phyloP scores from a whole-genome alignment of 257 asterid species.

The Sherardia arvensis region DNA sequence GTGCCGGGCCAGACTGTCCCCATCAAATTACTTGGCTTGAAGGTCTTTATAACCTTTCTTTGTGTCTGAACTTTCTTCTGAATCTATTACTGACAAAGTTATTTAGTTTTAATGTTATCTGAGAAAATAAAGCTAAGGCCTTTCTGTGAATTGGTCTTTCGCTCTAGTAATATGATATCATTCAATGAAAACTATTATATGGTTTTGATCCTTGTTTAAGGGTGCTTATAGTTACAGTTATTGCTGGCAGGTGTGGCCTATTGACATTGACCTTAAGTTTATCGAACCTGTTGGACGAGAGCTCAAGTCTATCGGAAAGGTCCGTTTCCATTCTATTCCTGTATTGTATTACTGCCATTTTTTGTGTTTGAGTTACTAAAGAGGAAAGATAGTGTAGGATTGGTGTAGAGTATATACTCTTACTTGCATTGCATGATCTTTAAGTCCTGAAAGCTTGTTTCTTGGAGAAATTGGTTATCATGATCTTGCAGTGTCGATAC shows the following conservation, averaged over 20 bases:
- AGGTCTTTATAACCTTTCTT: conserved; percentile 34
- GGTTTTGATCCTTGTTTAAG: background rate
- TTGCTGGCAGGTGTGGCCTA: conserved; percentile 75
- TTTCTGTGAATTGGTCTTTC: background rate
- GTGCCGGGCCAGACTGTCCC: conserved; percentile 83
- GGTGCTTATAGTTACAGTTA: background rate
- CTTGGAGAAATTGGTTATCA: background rate
- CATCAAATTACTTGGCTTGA: conserved; percentile 72
- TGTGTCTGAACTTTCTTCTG: background rate
- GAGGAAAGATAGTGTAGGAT: background rate
- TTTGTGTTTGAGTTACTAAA: background rate
- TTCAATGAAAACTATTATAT: background rate
- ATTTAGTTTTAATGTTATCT: background rate
- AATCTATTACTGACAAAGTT: background rate
- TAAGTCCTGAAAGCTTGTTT: background rate
- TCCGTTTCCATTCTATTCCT: conserved; percentile 15
- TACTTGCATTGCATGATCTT: background rate
- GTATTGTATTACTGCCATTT: conserved; percentile 15
- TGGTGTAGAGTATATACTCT: background rate
- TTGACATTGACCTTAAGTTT: conserved; percentile 77
- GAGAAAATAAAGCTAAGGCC: background rate
- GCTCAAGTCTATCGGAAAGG: conserved; percentile 74
- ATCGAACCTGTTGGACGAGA: conserved; percentile 90
- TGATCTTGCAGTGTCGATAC: background rate
- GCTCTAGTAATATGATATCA: background rate